Evolutionary conservation across 495 filamentous ascomycete genomes (phyloP), one percentile per base, ranked within the genome.

Genomic region (Penicillium atrosanguineum): DNA sequence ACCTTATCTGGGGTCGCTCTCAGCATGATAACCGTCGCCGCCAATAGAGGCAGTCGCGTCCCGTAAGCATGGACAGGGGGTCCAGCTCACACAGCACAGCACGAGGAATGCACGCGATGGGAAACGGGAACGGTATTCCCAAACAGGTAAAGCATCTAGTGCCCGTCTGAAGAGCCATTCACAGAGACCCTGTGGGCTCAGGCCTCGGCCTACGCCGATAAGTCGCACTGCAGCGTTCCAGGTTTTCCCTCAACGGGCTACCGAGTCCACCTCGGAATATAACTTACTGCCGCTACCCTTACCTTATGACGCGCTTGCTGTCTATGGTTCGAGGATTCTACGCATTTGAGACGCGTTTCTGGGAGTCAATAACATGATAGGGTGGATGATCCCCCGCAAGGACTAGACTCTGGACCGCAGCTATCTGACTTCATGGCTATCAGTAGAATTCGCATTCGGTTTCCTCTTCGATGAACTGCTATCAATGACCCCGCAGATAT

Each of bases 41-140:
- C 46, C 52, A 7, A 29, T 40, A 48, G 38, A 54, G 52, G 52
- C 29, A 55, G 29, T 49, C 39, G 1, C 23, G 39, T 55, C 52
- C 52, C 46, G 52, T 36, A 12, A 26, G 44, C 23, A 28, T 15
- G 25, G 23, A 38, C 20, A 4, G 12, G 31, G 31, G 8, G 31
- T 20, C 14, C 52, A 48, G 6, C 15, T 19, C 43, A 29, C 37
- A 15, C 16, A 46, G 44, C 23, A 29, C 16, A 28, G 25, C 39
- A 44, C 39, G 20, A 5, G 20, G 37, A 28, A 31, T 31, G 28
- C 31, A 12, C 31, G 31, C 31, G 26, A 21, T 7, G n/a, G 28
- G 45, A 23, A 16, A 15, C 52, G 52, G 53, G 53, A 56, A 50
- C 42, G 6, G 41, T 41, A 56, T 46, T 29, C 53, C 53, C 53